Base-by-base conservation (phyloP, 345 rosid genomes). In the Eucalyptus lansdowneana region DNA sequence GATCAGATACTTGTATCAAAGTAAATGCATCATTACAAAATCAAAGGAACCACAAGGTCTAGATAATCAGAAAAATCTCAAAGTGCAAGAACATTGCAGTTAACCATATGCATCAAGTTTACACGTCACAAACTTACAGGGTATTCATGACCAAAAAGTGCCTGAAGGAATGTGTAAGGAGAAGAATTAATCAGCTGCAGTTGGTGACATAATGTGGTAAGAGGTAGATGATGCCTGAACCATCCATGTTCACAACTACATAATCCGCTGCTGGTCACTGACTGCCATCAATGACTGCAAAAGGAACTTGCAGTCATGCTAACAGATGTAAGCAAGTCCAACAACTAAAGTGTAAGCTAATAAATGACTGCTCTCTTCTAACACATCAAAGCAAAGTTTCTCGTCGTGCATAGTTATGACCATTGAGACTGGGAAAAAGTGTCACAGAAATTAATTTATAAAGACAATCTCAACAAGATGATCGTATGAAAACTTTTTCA, bases 81-180 rank as follows among this genome's bases (percentile, higher is more conserved):
- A 80, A 14, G 25, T 5, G 56, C 34, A 27, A 49, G 34, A 62
- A 29, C 72, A 62, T 62, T 6, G 34, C 37, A 62, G 19, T 62
- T 29, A 50, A 17, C 24, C 7, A n/a, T 49, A 86, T 29, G 34
- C 49, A 86, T 54, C 31, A 29, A 60, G 65, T 51, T 37, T 12
- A 58, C 15, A 58, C 47, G 37, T 19, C 87, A 89, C 86, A 34
- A 89, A 91, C 97, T 95, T 91, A 96, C 95, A 86, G 95, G 96
- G 88, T 92, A 95, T 92, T 93, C 94, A 86, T 93, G 95, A 88
- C 96, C 54, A 51, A 51, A 51, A 51, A 51, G 54, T 87, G 97
- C 96, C 92, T 96, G 98, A 91, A 97, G 95, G 90, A 98, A 94
- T 47, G 98, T 92, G 93, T 92, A 95, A 12, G 97, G 97, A 94